Evolutionary conservation across 495 filamentous ascomycete species (phyloP).

Genomic region (Penicillium paradoxum): DNA sequence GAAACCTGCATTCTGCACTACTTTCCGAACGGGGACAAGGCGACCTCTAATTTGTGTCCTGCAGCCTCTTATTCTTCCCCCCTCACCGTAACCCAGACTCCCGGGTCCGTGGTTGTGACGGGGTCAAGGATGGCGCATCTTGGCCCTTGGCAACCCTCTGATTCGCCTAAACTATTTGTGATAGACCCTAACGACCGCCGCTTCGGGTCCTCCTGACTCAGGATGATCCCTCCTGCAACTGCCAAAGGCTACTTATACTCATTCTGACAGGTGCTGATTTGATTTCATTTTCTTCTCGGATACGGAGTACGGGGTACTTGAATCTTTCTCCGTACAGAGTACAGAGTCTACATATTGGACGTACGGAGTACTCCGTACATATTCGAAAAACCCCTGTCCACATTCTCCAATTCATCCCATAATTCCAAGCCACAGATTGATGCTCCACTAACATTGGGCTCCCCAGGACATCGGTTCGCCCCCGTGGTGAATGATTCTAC

Average conservation of each 20-base stretch:
- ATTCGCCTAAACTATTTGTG: not conserved
- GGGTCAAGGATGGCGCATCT: constrained; percentile 2
- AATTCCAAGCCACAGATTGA: not conserved
- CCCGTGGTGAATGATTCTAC: not conserved
- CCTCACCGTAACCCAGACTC: constrained; percentile 10
- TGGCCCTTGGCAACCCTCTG: constrained; percentile 1
- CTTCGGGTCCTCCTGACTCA: too few relatives aligned
- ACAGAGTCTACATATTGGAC: too few relatives aligned
- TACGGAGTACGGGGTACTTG: too few relatives aligned
- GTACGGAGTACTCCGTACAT: not conserved
- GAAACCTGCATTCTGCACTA: not conserved
- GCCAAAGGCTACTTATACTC: too few relatives aligned
- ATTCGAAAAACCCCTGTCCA: not conserved
- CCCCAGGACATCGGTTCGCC: not conserved
- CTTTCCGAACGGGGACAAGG: not conserved
- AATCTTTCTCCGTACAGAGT: too few relatives aligned
- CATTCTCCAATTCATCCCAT: not conserved
- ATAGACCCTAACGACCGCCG: not conserved
- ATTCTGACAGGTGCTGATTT: too few relatives aligned
- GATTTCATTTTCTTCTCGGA: too few relatives aligned
- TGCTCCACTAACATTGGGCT: not conserved
- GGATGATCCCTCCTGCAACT: too few relatives aligned
- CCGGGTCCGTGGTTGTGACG: constrained; percentile 9
- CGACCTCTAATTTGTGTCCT: not conserved
- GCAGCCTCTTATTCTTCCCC: not conserved